Conservation (phyloP, 2,329 filamentous ascomycete genomes). For the Dothideomycetidae sp. region DNA sequence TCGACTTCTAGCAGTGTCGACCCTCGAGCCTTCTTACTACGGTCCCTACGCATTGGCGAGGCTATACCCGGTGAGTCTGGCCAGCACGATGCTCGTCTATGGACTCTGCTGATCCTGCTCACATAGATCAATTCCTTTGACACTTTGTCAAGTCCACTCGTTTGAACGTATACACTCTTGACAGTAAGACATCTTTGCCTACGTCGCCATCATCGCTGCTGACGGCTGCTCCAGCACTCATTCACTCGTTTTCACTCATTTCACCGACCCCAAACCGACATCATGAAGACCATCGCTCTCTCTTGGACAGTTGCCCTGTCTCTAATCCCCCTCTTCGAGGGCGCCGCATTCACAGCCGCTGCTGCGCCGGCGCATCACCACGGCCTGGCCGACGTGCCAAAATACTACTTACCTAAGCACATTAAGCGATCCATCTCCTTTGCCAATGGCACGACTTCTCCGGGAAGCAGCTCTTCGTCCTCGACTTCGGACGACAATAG, state of each 20-base stretch:
- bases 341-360: conserved; percentile 3
- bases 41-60: too few species aligned
- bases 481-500: neutral
- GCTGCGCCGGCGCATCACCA: conserved; percentile 4
- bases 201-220: neutral
- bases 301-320: conserved; percentile 9
- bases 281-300: conserved; percentile 7
- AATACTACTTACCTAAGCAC: conserved; percentile 7
- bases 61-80: too few species aligned
- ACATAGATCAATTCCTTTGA: conserved; percentile 4
- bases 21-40: too few species aligned
- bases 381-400: conserved; percentile 3
- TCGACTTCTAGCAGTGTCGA: too few species aligned
- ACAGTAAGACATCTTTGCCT: neutral
- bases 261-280: neutral
- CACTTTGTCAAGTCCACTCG: conserved; percentile 10
- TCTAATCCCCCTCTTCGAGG: conserved; percentile 5
- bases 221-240: too few species aligned
- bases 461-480: neutral
- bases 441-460: conserved; percentile 4
- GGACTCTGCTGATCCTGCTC: too few species aligned
- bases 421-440: conserved; percentile 8
- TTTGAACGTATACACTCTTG: conserved; percentile 5
- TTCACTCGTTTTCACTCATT: neutral
- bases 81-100: too few species aligned